These are phyloP conservation scores for Sherardia arvensis DNA, from an alignment of 257 asterid genomes.

Conservation along the genomic window DNA sequence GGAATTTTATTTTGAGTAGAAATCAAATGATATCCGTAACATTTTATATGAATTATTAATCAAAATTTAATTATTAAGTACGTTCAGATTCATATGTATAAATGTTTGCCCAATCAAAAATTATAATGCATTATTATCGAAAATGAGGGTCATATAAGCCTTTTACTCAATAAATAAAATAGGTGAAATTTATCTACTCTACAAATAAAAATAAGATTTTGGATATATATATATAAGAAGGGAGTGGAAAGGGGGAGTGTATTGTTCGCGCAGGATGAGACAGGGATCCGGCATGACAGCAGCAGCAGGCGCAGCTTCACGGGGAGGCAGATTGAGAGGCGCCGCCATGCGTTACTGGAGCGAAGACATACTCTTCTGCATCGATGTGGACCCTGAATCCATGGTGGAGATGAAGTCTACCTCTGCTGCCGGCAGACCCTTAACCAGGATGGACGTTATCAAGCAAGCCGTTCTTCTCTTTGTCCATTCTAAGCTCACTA, in stretches of 20 bases:
- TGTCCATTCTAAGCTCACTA: slow-evolving; percentile 71
- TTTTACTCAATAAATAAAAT: no score
- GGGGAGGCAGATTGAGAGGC: slow-evolving; percentile 27
- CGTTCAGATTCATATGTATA: no score
- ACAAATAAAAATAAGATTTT: no score
- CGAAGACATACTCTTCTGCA: slow-evolving; percentile 87
- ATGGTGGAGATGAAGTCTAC: slow-evolving; percentile 66
- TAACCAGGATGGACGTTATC: slow-evolving; percentile 66
- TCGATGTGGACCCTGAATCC: slow-evolving; percentile 79
- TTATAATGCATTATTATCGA: no score
- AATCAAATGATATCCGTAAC: no score
- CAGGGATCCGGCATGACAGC: slow-evolving; percentile 24
- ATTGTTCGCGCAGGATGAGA: slow-evolving; percentile 27
- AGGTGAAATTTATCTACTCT: no score
- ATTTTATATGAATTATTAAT: no score
- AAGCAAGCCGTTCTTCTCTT: slow-evolving; percentile 75
- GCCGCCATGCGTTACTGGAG: slow-evolving; percentile 34
- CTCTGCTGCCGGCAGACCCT: slow-evolving; percentile 67
- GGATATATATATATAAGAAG: no score
- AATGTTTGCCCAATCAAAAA: no score
- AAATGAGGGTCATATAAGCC: no score
- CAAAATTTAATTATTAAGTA: no score
- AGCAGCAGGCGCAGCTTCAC: slow-evolving; percentile 17
- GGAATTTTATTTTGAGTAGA: no score
- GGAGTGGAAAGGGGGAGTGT: background rate